Conservation (phyloP, 768 basidiomycete genomes). For the Boletus rufocinnamomeus region DNA sequence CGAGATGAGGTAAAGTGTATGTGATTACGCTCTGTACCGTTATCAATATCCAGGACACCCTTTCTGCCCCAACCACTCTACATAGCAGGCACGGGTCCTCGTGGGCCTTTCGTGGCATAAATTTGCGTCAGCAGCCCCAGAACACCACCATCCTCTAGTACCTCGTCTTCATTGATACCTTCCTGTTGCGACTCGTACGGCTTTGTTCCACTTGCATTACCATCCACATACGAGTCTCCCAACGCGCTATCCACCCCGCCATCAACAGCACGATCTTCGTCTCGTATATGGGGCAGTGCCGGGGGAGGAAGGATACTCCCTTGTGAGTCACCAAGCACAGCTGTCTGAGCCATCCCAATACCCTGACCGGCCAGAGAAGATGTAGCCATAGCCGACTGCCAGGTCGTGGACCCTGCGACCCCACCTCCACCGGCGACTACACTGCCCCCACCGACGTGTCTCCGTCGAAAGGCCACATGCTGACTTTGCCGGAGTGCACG, state of each 20-base stretch:
- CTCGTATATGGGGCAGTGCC: constrained; percentile 31
- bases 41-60: not conserved
- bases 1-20: not conserved
- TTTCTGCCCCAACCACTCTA: constrained; percentile 16
- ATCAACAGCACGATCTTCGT: constrained; percentile 51
- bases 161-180: constrained; percentile 61
- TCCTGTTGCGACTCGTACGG: constrained; percentile 44
- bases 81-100: constrained; percentile 48
- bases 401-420: constrained; percentile 49
- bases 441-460: constrained; percentile 32
- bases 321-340: constrained; percentile 75
- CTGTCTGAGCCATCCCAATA: constrained; percentile 63
- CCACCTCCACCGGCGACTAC: constrained; percentile 45
- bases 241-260: constrained; percentile 63
- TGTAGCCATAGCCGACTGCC: constrained; percentile 47
- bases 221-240: constrained; percentile 76
- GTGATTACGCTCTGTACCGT: not conserved
- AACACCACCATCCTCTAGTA: constrained; percentile 77
- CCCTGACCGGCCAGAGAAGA: constrained; percentile 42
- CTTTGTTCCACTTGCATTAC: constrained; percentile 43
- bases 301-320: constrained; percentile 44
- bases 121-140: constrained; percentile 86
- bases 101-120: constrained; percentile 60
- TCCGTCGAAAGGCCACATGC: constrained; percentile 47
- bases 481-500: constrained; percentile 73